Conservation (phyloP, 73 alveolate genomes). For the Tetrahymena malaccensis region DNA sequence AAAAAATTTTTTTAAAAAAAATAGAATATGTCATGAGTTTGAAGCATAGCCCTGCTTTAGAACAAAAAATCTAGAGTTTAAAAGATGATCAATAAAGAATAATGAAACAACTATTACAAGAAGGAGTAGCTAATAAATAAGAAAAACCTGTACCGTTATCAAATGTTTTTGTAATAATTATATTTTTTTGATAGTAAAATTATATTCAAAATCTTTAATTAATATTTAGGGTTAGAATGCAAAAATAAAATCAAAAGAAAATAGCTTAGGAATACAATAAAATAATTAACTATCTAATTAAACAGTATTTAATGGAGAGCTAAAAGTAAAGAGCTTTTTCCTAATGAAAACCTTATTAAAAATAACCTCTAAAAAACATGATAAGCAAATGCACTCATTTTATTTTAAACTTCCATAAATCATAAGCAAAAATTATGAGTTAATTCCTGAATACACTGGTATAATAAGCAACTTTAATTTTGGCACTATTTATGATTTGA, state of each 20-base stretch:
- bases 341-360: not conserved
- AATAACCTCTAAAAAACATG: not conserved
- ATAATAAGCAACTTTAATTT: not conserved
- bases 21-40: not conserved
- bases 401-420: not conserved
- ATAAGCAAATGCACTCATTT: not conserved
- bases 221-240: not conserved
- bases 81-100: not conserved
- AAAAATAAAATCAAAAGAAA: not conserved
- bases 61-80: not conserved
- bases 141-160: not conserved
- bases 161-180: not conserved
- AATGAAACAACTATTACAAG: not conserved
- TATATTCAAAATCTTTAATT: too few species aligned
- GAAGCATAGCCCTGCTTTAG: not conserved
- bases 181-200: too few species aligned
- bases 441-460: not conserved
- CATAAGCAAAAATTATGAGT: not conserved
- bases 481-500: not conserved
- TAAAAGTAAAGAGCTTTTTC: not conserved
- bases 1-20: not conserved
- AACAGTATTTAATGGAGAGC: not conserved
- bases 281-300: not conserved
- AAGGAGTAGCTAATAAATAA: not conserved
- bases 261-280: not conserved